These are phyloP conservation scores for Cytospora mali DNA, from an alignment of 2,329 filamentous ascomycete genomes.

Conservation along the genomic window DNA sequence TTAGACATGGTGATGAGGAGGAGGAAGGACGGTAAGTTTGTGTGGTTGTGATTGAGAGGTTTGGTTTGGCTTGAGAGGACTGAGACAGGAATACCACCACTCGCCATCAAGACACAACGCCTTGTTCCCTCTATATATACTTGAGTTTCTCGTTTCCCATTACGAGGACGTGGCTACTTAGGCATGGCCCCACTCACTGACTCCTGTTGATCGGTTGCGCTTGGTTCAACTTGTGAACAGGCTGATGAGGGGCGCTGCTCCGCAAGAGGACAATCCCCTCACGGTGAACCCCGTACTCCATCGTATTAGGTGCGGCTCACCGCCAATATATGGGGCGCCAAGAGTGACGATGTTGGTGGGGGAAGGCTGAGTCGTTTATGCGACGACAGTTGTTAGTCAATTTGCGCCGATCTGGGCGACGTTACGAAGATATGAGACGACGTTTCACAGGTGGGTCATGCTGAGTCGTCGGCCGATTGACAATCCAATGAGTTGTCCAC, in stretches of 20 bases:
- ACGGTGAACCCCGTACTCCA: constrained; percentile 18
- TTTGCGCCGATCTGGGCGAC: neutral
- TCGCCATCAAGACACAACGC: neutral
- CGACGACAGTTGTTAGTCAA: constrained; percentile 11
- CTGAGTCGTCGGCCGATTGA: neutral
- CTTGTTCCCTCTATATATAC: neutral
- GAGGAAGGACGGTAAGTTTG: neutral
- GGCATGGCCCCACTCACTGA: neutral
- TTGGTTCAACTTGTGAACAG: neutral
- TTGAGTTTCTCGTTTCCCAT: neutral
- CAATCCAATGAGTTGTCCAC: neutral
- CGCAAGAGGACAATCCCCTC: constrained; percentile 8
- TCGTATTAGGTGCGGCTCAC: constrained; percentile 21
- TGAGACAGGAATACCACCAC: neutral
- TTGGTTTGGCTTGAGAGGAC: neutral
- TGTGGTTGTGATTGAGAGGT: neutral
- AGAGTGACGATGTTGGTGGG: constrained; percentile 14
- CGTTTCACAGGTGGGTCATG: constrained; percentile 16
- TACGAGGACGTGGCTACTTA: neutral
- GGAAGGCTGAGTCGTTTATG: constrained; percentile 15
- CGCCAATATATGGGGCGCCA: constrained; percentile 16
- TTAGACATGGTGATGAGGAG: constrained; percentile 20
- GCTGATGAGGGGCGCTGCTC: constrained; percentile 11
- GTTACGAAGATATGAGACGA: constrained; percentile 11
- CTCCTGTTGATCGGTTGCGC: neutral